Conservation (phyloP, 2,329 filamentous ascomycete genomes). For the Fusarium ambrosium region DNA sequence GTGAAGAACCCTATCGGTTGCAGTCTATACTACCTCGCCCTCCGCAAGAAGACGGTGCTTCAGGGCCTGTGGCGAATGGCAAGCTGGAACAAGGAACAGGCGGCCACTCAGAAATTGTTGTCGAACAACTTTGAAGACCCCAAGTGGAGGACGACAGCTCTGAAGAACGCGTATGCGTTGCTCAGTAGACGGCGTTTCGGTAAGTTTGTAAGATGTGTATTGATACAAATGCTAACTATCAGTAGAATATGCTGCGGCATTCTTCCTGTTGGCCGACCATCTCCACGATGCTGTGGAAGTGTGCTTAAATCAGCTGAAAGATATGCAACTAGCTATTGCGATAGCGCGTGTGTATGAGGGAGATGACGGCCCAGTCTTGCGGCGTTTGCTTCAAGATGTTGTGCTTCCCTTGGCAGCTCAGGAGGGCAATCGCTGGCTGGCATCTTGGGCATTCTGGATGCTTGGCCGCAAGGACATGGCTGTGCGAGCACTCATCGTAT, state of each 20-base stretch:
- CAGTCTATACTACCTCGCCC: conserved; percentile 89
- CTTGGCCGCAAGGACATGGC: conserved; percentile 85
- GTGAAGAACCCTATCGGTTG: conserved; percentile 92
- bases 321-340: conserved; percentile 90
- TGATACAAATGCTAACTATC: conserved; percentile 53
- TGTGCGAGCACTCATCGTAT: conserved; percentile 84
- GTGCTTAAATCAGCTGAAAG: conserved; percentile 87
- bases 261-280: conserved; percentile 91
- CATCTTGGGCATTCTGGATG: conserved; percentile 97
- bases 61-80: conserved; percentile 97
- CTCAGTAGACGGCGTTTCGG: conserved; percentile 91
- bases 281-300: conserved; percentile 88
- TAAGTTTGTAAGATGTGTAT: conserved; percentile 54
- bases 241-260: conserved; percentile 91
- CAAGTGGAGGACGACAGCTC: conserved; percentile 87
- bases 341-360: conserved; percentile 91
- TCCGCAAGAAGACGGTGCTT: conserved; percentile 90
- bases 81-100: conserved; percentile 87
- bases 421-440: conserved; percentile 92
- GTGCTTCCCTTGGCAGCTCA: conserved; percentile 82
- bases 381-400: conserved; percentile 81
- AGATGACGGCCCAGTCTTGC: conserved; percentile 81
- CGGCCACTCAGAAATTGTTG: conserved; percentile 81
- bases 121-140: conserved; percentile 91
- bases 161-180: conserved; percentile 97